Conservation (phyloP, 208 protist species). For the Strigomonas galati region DNA sequence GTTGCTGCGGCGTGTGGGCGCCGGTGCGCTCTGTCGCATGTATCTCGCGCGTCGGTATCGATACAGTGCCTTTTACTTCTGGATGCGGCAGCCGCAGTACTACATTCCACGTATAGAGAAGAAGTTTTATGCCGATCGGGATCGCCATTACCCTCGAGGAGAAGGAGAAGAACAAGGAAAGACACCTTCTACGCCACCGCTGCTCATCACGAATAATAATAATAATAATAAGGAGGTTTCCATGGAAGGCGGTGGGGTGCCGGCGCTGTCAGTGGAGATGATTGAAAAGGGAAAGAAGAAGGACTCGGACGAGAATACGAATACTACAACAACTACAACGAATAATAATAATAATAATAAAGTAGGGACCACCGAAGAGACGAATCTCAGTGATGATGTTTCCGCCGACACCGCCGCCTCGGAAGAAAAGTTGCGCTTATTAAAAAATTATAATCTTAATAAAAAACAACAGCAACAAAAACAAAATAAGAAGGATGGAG, state of each 20-base stretch:
- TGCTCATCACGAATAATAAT: neutral
- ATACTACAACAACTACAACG: too few species aligned
- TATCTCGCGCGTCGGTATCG: slow-evolving; percentile 42
- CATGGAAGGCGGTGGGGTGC: too few species aligned
- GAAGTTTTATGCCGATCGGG: slow-evolving; percentile 5
- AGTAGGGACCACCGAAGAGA: too few species aligned
- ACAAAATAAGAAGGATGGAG: too few species aligned
- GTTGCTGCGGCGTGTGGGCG: slow-evolving; percentile 28
- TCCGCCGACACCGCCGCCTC: neutral
- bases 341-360: too few species aligned
- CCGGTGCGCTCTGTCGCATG: slow-evolving; percentile 29
- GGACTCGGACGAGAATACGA: neutral
- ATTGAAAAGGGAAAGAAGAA: neutral
- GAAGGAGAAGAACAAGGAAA: slow-evolving; percentile 13
- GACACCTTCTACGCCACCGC: too few species aligned
- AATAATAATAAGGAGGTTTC: neutral
- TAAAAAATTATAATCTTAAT: neutral
- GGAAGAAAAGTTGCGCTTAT: neutral
- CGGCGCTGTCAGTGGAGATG: neutral
- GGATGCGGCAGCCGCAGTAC: slow-evolving; percentile 35
- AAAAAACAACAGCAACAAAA: too few species aligned
- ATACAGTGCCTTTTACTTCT: slow-evolving; percentile 47
- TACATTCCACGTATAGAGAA: slow-evolving; percentile 21
- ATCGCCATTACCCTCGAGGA: slow-evolving; percentile 7
- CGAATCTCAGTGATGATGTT: neutral